Conservation (phyloP, 306 rosid species). For the Cajanus cajan region DNA sequence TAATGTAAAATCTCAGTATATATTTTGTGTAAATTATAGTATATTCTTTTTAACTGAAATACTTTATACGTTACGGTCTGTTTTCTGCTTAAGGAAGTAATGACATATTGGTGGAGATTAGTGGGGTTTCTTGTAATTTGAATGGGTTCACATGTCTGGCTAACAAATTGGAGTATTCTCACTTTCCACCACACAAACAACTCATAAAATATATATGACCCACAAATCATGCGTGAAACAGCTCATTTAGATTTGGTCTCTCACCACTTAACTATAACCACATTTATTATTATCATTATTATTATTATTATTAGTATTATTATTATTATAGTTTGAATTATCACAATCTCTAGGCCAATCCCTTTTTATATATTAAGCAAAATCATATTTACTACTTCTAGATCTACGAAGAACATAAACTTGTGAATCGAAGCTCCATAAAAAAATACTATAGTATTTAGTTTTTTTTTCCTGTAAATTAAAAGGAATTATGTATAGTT, state of each 20-base stretch:
- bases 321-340: constrained; percentile 17
- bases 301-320: constrained; percentile 9
- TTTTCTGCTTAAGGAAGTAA: constrained; percentile 36
- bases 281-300: constrained; percentile 17
- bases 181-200: constrained; percentile 72
- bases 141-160: constrained; percentile 62
- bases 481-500: neutral
- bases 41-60: neutral
- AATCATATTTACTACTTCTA: constrained; percentile 5
- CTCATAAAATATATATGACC: constrained; percentile 69
- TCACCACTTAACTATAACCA: neutral
- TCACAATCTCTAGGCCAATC: constrained; percentile 34
- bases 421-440: neutral
- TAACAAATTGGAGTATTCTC: constrained; percentile 50
- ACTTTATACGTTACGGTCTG: neutral
- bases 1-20: too few relatives aligned
- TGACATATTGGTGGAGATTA: constrained; percentile 28
- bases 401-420: neutral
- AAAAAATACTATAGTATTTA: neutral
- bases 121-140: constrained; percentile 50
- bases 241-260: constrained; percentile 68
- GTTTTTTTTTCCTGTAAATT: neutral
- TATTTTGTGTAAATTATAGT: too few relatives aligned
- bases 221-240: constrained; percentile 81
- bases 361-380: constrained; percentile 16